phyloP scores from a whole-genome alignment of 106 monocot species.

The Dendrobium chrysotoxum region DNA sequence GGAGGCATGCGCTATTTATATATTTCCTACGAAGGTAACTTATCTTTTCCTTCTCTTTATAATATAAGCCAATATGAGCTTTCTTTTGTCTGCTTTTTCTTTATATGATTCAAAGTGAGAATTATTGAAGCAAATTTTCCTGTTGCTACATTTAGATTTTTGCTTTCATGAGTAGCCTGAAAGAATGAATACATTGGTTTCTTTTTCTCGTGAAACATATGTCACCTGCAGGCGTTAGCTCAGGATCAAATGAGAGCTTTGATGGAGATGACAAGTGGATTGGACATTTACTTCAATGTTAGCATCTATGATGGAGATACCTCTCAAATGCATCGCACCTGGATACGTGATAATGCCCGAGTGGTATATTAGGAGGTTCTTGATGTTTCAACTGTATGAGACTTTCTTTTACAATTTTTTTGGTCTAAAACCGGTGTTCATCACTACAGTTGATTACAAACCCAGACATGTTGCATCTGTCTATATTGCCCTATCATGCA shows the following conservation, averaged over 20 bases:
- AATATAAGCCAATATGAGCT: neutral
- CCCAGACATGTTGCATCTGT: slow-evolving; percentile 92
- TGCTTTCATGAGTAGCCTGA: neutral
- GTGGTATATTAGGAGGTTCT: slow-evolving; percentile 33
- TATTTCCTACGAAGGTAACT: slow-evolving; percentile 92
- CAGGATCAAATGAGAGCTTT: slow-evolving; percentile 92
- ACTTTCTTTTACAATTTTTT: neutral
- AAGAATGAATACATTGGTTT: neutral
- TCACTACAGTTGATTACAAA: slow-evolving; percentile 86
- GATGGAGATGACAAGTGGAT: slow-evolving; percentile 40
- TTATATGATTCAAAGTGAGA: neutral
- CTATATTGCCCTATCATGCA: slow-evolving; percentile 81
- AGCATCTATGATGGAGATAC: slow-evolving; percentile 94
- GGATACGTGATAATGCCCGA: slow-evolving; percentile 72
- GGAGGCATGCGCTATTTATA: slow-evolving; percentile 72
- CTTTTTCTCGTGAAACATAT: neutral
- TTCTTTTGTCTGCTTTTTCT: neutral
- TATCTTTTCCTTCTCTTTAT: neutral
- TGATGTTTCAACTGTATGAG: neutral
- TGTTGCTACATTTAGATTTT: neutral
- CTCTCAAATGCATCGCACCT: slow-evolving; percentile 42
- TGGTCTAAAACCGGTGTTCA: neutral
- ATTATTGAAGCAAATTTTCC: neutral
- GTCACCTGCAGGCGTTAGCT: slow-evolving; percentile 63
- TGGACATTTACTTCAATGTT: slow-evolving; percentile 37